Evolutionary conservation across 306 rosid species (phyloP).

Genomic region (Rosa chinensis): DNA sequence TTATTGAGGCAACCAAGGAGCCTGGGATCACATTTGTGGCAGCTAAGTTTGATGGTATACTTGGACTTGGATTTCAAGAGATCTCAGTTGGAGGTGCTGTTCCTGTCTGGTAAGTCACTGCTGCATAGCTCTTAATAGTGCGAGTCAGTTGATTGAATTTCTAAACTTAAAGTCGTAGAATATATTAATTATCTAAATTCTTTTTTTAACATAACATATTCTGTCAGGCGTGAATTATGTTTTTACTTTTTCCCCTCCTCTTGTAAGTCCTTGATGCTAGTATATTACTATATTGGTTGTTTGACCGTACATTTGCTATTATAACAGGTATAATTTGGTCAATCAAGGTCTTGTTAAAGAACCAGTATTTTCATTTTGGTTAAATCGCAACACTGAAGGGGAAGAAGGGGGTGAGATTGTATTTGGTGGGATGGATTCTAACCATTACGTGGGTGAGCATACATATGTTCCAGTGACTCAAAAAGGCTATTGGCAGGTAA

Average conservation of each 20-base stretch:
- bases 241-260: background rate
- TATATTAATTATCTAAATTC: background rate
- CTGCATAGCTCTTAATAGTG: background rate
- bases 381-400: constrained; percentile 46
- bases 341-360: constrained; percentile 52
- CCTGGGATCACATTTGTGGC: constrained; percentile 46
- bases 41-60: constrained; percentile 49
- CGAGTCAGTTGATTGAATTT: background rate
- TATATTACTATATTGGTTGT: background rate
- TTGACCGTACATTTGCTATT: constrained; percentile 4
- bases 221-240: background rate
- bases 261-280: background rate
- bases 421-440: constrained; percentile 58
- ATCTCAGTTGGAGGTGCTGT: constrained; percentile 43
- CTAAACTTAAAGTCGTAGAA: background rate
- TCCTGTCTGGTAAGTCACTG: constrained; percentile 48
- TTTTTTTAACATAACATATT: background rate
- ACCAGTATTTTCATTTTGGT: constrained; percentile 53
- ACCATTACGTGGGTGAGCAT: constrained; percentile 71
- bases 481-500: constrained; percentile 86
- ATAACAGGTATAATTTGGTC: constrained; percentile 49
- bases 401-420: constrained; percentile 61
- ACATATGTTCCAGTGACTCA: constrained; percentile 76
- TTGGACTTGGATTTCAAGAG: constrained; percentile 53
- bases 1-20: constrained; percentile 60